phyloP scores from a whole-genome alignment of 179 eudicot genomes.

The Dionaea muscipula region DNA sequence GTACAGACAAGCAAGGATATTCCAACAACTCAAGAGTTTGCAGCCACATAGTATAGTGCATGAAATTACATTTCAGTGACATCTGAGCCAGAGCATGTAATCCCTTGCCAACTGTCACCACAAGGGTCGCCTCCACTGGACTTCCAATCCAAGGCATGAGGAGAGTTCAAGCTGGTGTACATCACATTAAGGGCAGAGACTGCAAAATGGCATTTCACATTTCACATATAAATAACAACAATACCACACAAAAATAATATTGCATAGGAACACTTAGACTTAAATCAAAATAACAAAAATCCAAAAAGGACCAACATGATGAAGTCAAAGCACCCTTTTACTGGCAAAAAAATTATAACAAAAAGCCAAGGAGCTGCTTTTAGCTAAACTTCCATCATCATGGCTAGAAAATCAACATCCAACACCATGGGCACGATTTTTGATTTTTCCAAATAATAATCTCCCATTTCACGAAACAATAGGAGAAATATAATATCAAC shows the following conservation, averaged over 20 bases:
- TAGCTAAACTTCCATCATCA: too few relatives aligned
- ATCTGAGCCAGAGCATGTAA: conserved; percentile 42
- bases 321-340: too few relatives aligned
- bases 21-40: neutral
- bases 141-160: conserved; percentile 39
- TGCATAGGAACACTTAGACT: neutral
- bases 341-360: too few relatives aligned
- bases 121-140: conserved; percentile 64
- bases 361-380: too few relatives aligned
- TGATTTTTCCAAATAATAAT: too few relatives aligned
- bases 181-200: conserved; percentile 49
- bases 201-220: conserved; percentile 12
- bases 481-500: too few relatives aligned
- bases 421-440: too few relatives aligned
- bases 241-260: neutral
- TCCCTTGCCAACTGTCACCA: conserved; percentile 53
- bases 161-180: conserved; percentile 41
- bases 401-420: too few relatives aligned
- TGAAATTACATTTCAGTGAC: conserved; percentile 45
- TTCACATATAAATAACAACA: neutral
- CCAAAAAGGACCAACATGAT: too few relatives aligned
- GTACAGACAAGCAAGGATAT: neutral
- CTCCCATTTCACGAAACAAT: too few relatives aligned
- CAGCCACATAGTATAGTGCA: neutral
- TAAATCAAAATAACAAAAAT: neutral